These are phyloP conservation scores for Dioscorea zingiberensis DNA, from an alignment of 106 monocot genomes.

Conservation along the genomic window DNA sequence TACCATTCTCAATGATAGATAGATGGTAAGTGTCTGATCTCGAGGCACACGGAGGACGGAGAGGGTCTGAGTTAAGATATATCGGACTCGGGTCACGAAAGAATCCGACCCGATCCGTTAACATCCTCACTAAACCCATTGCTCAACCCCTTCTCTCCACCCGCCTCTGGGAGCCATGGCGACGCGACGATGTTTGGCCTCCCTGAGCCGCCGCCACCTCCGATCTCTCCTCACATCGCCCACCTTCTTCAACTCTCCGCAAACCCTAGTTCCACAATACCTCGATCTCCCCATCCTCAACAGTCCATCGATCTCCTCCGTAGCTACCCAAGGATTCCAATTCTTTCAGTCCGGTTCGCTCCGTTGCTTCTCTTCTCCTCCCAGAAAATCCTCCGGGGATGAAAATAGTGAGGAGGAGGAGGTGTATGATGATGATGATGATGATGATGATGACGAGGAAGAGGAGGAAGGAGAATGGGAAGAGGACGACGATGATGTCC, in stretches of 20 bases:
- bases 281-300: neutral
- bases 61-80: too few species aligned
- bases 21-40: too few species aligned
- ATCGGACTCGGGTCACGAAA: too few species aligned
- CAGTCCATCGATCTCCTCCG: neutral
- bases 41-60: too few species aligned
- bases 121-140: too few species aligned
- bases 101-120: too few species aligned
- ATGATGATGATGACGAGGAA: conserved; percentile 20
- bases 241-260: neutral
- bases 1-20: too few species aligned
- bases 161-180: conserved; percentile 5
- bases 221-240: neutral
- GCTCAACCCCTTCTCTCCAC: too few species aligned
- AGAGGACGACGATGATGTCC: too few species aligned
- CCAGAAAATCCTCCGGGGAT: conserved; percentile 7
- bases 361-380: conserved; percentile 24
- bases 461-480: conserved; percentile 19
- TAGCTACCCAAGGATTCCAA: neutral
- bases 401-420: conserved; percentile 25
- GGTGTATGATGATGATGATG: conserved; percentile 19
- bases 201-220: conserved; percentile 6
- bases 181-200: conserved; percentile 17
- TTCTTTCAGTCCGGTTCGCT: neutral
- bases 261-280: neutral